phyloP scores from a whole-genome alignment of 106 monocot genomes.

The Dioscorea dumetorum region DNA sequence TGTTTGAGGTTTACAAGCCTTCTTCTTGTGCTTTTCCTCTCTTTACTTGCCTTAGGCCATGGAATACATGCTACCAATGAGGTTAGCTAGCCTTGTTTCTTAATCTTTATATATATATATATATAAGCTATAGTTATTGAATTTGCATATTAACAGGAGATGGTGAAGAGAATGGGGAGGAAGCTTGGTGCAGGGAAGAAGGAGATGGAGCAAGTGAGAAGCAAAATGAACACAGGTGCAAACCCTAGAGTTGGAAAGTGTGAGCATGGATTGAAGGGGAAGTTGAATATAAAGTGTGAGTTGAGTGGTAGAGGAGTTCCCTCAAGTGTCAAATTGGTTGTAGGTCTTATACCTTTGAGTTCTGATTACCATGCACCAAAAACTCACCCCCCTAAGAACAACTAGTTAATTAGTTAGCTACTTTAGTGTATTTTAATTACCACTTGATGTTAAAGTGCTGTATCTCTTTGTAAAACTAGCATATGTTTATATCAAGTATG shows the following conservation, averaged over 20 bases:
- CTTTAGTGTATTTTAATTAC: neutral
- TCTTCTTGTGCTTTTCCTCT: constrained; percentile 5
- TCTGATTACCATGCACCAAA: constrained; percentile 2
- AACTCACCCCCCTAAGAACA: constrained; percentile 12
- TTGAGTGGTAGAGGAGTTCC: neutral
- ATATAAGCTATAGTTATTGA: too few relatives aligned
- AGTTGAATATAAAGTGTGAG: neutral
- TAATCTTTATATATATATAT: too few relatives aligned
- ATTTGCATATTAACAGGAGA: too few relatives aligned
- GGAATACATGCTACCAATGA: too few relatives aligned
- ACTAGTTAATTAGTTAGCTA: neutral
- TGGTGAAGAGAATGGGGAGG: neutral
- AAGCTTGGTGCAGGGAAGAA: neutral
- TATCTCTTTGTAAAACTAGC: too few relatives aligned
- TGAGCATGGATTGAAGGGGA: constrained; percentile 4
- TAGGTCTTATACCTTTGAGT: constrained; percentile 1
- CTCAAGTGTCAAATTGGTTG: neutral
- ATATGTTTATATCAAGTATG: neutral
- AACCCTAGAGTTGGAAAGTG: constrained; percentile 3
- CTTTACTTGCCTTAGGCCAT: neutral
- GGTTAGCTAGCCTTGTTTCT: too few relatives aligned
- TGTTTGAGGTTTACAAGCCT: neutral
- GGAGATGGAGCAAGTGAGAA: too few relatives aligned
- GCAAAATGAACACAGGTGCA: neutral
- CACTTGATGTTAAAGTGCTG: too few relatives aligned